Evolutionary conservation across 805 yeast genomes (phyloP), one percentile per base, ranked within the genome.

Genomic region (Starmerella sp.): DNA sequence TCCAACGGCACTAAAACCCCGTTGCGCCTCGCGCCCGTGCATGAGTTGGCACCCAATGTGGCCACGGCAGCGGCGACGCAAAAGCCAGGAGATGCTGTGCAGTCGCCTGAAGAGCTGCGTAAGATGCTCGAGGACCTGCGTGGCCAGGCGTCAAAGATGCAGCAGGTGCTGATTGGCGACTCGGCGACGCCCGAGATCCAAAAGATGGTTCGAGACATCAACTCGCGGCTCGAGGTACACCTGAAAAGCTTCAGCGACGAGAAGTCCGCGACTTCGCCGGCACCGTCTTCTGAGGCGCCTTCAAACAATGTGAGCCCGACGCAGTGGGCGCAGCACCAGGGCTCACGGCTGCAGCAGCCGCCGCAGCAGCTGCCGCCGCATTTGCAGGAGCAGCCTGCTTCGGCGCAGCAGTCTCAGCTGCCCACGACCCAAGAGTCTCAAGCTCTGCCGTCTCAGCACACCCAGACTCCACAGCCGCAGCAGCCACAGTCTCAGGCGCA

Each of bases 101-200:
- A 32, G 22, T 28, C 36, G 14, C 31, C 52, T 2, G 42, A 17
- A 28, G 45, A 38, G 11, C 46, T 53, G 22, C 46, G 41, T 5
- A 29, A 48, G 15, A 32, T 44, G 6, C 34, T 53, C 5, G 44
- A 42, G 28, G 56, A 51, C 1, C 30, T 54, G 6, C 53, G 46
- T 15, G 28, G 14, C 14, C 44, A 52, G 31, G 53, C 57, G 14
- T 22, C 42, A 6, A 35, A 37, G 34, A 52, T 41, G 7, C 57
- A 57, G 42, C 28, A 41, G 13, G 15, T 28, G 31, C 37, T 54
- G 50, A 5, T n/a, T 10, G 13, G 47, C 15, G 38, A 34, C 30
- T 13, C 36, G 7, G 47, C 47, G 37, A 43, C 54, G 5, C 14
- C 57, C 6, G 39, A 46, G 42, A 34, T 54, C 14, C 48, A 28